Evolutionary conservation across 2,329 filamentous ascomycete genomes (phyloP), one percentile per base, ranked within the genome.

Genomic region (Malbranchea cinnamomea): DNA sequence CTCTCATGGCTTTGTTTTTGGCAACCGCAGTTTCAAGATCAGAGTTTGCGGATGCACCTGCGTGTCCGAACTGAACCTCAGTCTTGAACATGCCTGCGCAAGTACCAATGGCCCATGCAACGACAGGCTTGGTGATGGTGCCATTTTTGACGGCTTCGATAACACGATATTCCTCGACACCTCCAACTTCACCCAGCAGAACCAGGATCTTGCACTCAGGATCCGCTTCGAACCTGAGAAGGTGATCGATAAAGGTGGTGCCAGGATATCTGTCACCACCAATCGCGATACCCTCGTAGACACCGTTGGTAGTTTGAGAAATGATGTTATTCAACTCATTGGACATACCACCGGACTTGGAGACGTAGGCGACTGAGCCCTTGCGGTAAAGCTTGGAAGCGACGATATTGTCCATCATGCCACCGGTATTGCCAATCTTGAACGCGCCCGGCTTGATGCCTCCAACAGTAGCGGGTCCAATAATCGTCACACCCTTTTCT

Each of bases 361-460:
- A 95, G 62, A 98, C 89, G 63, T 98, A 98, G 49, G 83, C 89
- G 45, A 98, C 85, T 47, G 89, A 95, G 49, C 89, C 89, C 67
- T 89, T 89, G 63, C 89, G 87, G 77, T 98, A 98, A 38, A 98
- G 82, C 77, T 98, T 98, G 59, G 89, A 95, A 47, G 89, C 84
- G 42, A 98, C 89, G 52, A 98, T 98, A 74, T 98, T 98, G 74
- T 98, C 89, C 89, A 98, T 98, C 89, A 98, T 98, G 63, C 89
- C 89, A 73, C 89, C 89, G 50, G 89, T 98, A 74, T 98, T 98
- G 59, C 89, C 89, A 44, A 98, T 98, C 75, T 95, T 98, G 80
- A 87, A 98, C 59, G 81, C 82, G 60, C 89, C 89, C 40, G 89
- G 89, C 75, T 95, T 98, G 68, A 98, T 95, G 52, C 89, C 89